These are phyloP conservation scores for Fusarium buharicum DNA, from an alignment of 2,329 filamentous ascomycete genomes.

Conservation along the genomic window DNA sequence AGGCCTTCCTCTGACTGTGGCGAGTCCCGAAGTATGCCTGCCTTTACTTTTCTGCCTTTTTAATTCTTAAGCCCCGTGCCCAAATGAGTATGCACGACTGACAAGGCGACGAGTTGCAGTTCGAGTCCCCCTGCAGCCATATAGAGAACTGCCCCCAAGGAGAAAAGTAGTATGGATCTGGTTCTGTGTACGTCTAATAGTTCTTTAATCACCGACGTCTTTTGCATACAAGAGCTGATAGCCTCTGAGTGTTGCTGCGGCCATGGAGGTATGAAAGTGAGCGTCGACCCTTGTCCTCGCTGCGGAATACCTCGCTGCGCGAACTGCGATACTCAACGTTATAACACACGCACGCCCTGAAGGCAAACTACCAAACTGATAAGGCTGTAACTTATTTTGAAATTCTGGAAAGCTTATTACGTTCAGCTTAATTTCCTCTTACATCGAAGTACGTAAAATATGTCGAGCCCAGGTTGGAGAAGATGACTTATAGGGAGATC, in stretches of 20 bases:
- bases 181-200: slow-evolving; percentile 13
- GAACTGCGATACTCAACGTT: slow-evolving; percentile 29
- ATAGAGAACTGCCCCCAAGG: not conserved
- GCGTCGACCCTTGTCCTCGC: slow-evolving; percentile 30
- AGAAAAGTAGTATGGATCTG: slow-evolving; percentile 18
- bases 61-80: not conserved
- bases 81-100: not conserved
- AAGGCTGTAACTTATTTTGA: too few relatives aligned
- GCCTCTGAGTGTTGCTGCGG: slow-evolving; percentile 25
- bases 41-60: not conserved
- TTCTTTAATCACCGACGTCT: not conserved
- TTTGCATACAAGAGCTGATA: slow-evolving; percentile 5
- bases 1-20: not conserved
- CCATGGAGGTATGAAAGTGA: slow-evolving; percentile 35
- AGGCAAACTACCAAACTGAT: not conserved
- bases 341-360: slow-evolving; percentile 1
- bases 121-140: not conserved
- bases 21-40: not conserved
- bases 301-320: slow-evolving; percentile 26
- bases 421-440: too few relatives aligned
- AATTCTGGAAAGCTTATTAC: too few relatives aligned
- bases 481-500: too few relatives aligned
- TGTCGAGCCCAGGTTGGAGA: too few relatives aligned
- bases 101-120: slow-evolving; percentile 1
- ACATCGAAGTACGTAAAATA: too few relatives aligned